These are phyloP conservation scores for Ceratocystis huliohia DNA, from an alignment of 2,329 filamentous ascomycete species.

Conservation along the genomic window DNA sequence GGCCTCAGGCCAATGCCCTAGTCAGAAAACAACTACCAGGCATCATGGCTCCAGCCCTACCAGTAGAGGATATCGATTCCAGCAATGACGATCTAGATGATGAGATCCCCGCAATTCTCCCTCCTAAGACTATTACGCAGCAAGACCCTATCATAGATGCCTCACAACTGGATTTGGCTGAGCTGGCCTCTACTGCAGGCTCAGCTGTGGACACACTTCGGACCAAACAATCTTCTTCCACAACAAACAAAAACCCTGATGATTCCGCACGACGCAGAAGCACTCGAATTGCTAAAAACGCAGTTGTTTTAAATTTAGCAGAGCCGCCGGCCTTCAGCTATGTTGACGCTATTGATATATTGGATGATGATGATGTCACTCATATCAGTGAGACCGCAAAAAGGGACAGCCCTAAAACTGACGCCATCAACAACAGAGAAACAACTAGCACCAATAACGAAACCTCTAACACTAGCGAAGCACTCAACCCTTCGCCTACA, in stretches of 20 bases:
- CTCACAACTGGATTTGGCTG: neutral
- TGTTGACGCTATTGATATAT: neutral
- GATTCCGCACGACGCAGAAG: neutral
- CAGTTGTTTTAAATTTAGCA: neutral
- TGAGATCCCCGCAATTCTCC: slow-evolving; percentile 2
- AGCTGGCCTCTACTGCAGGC: neutral
- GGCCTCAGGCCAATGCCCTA: neutral
- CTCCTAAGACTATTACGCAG: neutral
- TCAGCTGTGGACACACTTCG: neutral
- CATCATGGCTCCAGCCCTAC: neutral
- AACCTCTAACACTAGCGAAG: neutral
- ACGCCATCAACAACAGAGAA: neutral
- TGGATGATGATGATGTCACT: neutral
- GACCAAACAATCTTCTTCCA: neutral
- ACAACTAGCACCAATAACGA: neutral
- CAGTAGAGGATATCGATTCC: slow-evolving; percentile 20
- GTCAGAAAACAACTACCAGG: neutral
- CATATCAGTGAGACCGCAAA: neutral
- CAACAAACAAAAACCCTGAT: neutral
- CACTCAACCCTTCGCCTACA: neutral
- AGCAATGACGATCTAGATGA: slow-evolving; percentile 19
- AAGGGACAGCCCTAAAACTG: neutral
- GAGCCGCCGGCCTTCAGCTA: neutral
- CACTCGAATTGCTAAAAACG: neutral
- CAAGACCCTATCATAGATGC: neutral